A percentile compares a stretch with the other conserved stretches of the same genome.
Evolutionary conservation across 2,329 filamentous ascomycete genomes (phyloP).

Genomic region (Cytospora leucostoma): DNA sequence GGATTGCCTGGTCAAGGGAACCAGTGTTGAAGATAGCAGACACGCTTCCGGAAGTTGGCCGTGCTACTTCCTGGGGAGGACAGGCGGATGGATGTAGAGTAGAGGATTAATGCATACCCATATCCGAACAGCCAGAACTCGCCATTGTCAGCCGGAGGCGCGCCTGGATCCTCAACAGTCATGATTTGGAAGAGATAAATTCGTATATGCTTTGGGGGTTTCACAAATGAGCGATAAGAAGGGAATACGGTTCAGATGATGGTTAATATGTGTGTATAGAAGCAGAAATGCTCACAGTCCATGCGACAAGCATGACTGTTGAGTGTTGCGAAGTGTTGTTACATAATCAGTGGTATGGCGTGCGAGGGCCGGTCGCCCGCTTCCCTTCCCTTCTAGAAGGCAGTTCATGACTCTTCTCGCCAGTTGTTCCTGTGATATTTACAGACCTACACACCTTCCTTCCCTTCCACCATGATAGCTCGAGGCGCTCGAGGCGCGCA

Average conservation of each 20-base stretch:
- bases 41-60: neutral
- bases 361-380: neutral
- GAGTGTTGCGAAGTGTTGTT: neutral
- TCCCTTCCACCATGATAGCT: neutral
- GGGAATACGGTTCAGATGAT: neutral
- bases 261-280: neutral
- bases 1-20: neutral
- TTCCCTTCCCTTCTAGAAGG: neutral
- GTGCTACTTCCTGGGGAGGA: neutral
- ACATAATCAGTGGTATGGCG: neutral
- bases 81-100: neutral
- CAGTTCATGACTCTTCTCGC: neutral
- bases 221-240: neutral
- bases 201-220: neutral
- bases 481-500: neutral
- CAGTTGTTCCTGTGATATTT: neutral
- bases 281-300: neutral
- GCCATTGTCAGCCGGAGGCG: constrained; percentile 41
- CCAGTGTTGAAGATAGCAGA: neutral
- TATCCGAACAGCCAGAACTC: constrained; percentile 98
- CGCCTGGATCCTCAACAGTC: constrained; percentile 35
- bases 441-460: neutral
- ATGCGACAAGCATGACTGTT: neutral
- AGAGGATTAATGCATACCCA: constrained; percentile 58
- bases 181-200: constrained; percentile 36